phyloP scores from a whole-genome alignment of 345 rosid genomes.

The Fremontodendron californicum region DNA sequence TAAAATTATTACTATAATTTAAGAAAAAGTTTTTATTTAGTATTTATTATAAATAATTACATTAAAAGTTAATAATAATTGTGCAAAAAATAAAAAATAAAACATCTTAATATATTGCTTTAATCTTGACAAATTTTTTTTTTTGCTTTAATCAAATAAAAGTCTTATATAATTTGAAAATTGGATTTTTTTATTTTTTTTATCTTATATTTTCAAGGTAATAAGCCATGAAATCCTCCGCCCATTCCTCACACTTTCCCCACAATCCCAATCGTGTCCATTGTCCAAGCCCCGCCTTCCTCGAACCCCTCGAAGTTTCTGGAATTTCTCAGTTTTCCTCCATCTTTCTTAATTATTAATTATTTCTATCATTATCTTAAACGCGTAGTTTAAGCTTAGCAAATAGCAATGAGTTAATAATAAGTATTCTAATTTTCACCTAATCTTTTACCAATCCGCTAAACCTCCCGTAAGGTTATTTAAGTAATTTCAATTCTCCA shows the following conservation, averaged over 20 bases:
- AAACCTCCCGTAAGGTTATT: background rate
- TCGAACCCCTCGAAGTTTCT: slow-evolving; percentile 6
- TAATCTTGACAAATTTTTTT: too few relatives aligned
- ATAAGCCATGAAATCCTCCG: background rate
- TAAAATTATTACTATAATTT: too few relatives aligned
- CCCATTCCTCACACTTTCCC: background rate
- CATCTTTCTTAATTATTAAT: background rate
- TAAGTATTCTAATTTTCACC: background rate
- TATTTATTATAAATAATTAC: too few relatives aligned
- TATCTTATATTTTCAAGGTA: background rate
- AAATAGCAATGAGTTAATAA: too few relatives aligned
- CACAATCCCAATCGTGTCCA: background rate
- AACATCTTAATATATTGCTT: too few relatives aligned
- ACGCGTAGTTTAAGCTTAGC: background rate
- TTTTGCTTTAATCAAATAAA: too few relatives aligned
- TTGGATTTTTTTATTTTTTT: too few relatives aligned
- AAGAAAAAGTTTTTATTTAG: too few relatives aligned
- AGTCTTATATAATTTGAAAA: too few relatives aligned
- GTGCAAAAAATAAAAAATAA: too few relatives aligned
- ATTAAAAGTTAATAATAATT: too few relatives aligned
- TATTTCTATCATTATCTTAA: background rate
- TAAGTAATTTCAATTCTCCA: background rate
- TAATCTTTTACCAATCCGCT: background rate
- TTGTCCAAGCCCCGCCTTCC: background rate
- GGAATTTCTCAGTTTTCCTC: background rate